Base-by-base conservation (phyloP, 2,329 filamentous ascomycete genomes). In the Aspergillus ustus region DNA sequence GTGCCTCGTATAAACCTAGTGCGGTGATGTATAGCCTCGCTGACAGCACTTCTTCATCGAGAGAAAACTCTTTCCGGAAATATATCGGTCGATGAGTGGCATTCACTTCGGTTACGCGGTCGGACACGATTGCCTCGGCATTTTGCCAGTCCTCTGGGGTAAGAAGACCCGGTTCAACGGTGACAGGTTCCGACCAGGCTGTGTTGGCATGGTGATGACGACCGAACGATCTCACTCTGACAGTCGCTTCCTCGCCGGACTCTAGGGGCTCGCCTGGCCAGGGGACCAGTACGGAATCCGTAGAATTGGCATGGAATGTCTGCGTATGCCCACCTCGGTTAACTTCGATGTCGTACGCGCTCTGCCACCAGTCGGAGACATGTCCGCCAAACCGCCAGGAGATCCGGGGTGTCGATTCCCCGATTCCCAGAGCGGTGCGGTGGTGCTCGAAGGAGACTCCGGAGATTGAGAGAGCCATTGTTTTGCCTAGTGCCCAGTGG, bases 11-110 rank as follows among this genome's bases (percentile, higher is more conserved):
- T 1, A 84, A 40, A 0, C 83, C 82, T 0, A 79, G 69, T 0
- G 77, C 75, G 0, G 81, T 83, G 55, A 83, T 79, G 54, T 84
- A 84, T 0, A 84, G 70, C 1, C 82, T 53, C 3, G 67, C 67
- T 4, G 56, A 29, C 8, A 59, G 56, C 4, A 66, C 46, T 17
- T 60, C 28, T 31, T 63, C 57, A n/a, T 60, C 58, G 6, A 72
- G n/a, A 0, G 48, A 31, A 40, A 77, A 77, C 1, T 59, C 57
- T 28, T 76, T 77, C n/a, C 75, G 34, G 57, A 80, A 78, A 8
- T 71, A 65, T 1, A 75, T 57, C 0, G 77, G 76, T 48, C 66
- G 67, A 15, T 72, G 61, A 2, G 72, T 62, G 3, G 58, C 61
- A 50, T 73, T 66, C 17, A 67, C 63, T 22, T 69, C 66, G 1